Conservation (phyloP, 179 eudicot genomes). For the Spinacia oleracea region DNA sequence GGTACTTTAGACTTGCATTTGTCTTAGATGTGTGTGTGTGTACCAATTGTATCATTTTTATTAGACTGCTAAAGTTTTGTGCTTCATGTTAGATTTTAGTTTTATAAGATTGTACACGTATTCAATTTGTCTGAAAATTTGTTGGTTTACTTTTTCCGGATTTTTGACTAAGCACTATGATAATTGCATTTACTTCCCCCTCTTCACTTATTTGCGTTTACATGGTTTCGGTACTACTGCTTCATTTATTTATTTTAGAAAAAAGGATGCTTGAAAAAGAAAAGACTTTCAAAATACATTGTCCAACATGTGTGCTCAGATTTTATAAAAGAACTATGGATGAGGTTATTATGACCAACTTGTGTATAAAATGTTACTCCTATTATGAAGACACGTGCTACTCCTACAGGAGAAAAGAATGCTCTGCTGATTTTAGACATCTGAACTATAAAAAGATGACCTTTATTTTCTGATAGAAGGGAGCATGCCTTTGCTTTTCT, state of each 20-base stretch:
- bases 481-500: not conserved
- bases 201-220: not conserved
- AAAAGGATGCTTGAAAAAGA: not conserved
- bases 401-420: not conserved
- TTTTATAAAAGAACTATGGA: not conserved
- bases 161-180: not conserved
- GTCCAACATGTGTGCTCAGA: not conserved
- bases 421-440: not conserved
- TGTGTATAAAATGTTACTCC: not conserved
- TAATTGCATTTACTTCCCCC: not conserved
- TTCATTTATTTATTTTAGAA: not conserved
- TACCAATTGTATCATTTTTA: not conserved
- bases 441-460: conserved; percentile 1
- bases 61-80: not conserved
- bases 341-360: not conserved
- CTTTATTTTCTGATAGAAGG: not conserved
- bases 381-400: not conserved
- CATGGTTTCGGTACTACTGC: not conserved
- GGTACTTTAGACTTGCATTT: not conserved
- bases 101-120: not conserved
- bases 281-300: not conserved
- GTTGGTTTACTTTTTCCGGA: not conserved
- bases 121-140: not conserved
- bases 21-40: not conserved
- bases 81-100: not conserved